Evolutionary conservation across 2,329 filamentous ascomycete species (phyloP).

Genomic region (Cylindrodendrum hubeiense): DNA sequence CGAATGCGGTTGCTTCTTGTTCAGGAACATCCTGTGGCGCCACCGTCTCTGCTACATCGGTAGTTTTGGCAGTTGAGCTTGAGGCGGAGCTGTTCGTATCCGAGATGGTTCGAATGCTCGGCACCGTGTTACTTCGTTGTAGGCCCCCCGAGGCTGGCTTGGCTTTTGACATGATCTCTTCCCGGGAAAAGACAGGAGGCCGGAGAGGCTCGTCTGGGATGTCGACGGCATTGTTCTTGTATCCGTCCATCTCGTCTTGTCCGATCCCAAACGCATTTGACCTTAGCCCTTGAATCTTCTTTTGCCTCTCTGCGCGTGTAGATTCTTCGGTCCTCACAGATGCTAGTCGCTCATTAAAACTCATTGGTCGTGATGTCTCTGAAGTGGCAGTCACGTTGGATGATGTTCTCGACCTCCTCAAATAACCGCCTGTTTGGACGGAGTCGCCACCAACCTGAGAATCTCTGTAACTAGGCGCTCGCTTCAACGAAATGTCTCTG

Average conservation of each 20-base stretch:
- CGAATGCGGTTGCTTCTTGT: conserved; percentile 68
- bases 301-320: conserved; percentile 62
- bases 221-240: conserved; percentile 69
- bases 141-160: conserved; percentile 45
- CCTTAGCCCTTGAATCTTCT: conserved; percentile 65
- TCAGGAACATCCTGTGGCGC: conserved; percentile 36
- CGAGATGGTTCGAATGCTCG: conserved; percentile 45
- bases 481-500: conserved; percentile 85
- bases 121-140: conserved; percentile 59
- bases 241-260: conserved; percentile 69
- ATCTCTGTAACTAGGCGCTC: conserved; percentile 67
- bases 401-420: conserved; percentile 59
- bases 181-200: conserved; percentile 70
- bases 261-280: conserved; percentile 69
- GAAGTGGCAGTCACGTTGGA: conserved; percentile 42
- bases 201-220: conserved; percentile 62
- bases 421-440: conserved; percentile 52
- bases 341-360: conserved; percentile 89
- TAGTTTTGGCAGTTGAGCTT: conserved; percentile 21
- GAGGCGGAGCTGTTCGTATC: conserved; percentile 33
- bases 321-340: conserved; percentile 72
- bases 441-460: conserved; percentile 32
- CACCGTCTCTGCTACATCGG: conserved; percentile 26
- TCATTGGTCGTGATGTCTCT: conserved; percentile 57
- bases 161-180: conserved; percentile 66